Evolutionary conservation across 768 basidiomycete species (phyloP).

Genomic region (Gloeopeniophorella convolvens): DNA sequence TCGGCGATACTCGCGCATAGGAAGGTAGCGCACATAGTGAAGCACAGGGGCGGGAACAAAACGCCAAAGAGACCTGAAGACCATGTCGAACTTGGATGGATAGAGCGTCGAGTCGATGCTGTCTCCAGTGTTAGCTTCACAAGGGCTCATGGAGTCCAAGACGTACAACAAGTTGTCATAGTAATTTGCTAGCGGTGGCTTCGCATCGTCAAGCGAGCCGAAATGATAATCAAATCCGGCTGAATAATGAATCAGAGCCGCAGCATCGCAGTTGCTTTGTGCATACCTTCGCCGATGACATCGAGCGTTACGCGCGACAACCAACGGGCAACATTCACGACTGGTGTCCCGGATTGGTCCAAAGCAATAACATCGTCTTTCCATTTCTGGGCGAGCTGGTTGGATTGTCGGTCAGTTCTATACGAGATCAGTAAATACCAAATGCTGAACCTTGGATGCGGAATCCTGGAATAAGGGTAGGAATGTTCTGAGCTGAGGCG

Average conservation of each 20-base stretch:
- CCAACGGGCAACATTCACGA: slow-evolving; percentile 23
- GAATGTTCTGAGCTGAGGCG: slow-evolving; percentile 24
- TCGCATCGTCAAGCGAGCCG: slow-evolving; percentile 12
- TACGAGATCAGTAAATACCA: neutral
- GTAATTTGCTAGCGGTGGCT: neutral
- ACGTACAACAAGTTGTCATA: slow-evolving; percentile 18
- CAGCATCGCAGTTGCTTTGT: neutral
- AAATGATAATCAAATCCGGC: slow-evolving; percentile 20
- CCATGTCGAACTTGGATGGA: slow-evolving; percentile 10
- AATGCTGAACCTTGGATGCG: slow-evolving; percentile 2
- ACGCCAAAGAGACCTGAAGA: slow-evolving; percentile 14
- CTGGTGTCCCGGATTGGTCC: neutral
- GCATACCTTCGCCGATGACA: slow-evolving; percentile 25
- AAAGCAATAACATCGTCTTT: slow-evolving; percentile 20
- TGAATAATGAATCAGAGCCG: neutral
- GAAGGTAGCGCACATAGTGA: slow-evolving; percentile 16
- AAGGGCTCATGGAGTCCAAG: neutral
- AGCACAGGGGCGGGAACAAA: slow-evolving; percentile 15
- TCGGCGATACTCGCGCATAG: slow-evolving; percentile 15
- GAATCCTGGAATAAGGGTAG: slow-evolving; percentile 23
- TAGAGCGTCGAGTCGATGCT: slow-evolving; percentile 19
- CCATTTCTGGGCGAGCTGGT: slow-evolving; percentile 26
- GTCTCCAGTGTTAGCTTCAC: neutral
- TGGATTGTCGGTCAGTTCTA: neutral
- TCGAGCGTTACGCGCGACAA: slow-evolving; percentile 25